These are phyloP conservation scores for Pythium periplocum DNA, from an alignment of 352 stramenopile species.

Conservation along the genomic window DNA sequence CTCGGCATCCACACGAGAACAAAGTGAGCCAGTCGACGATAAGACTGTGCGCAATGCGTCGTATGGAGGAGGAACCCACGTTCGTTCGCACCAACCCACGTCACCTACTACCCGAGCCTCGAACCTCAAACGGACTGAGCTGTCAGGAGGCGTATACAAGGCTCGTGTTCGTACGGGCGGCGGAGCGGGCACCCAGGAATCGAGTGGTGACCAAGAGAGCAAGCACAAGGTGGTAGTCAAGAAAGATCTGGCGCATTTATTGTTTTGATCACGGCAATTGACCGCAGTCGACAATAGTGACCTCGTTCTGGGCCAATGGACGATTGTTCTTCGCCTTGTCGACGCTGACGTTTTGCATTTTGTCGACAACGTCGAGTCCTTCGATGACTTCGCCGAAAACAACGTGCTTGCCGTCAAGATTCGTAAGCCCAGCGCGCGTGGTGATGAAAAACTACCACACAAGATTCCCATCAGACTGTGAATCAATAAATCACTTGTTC, in stretches of 20 bases:
- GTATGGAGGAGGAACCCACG: conserved; percentile 42
- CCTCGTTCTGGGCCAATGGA: conserved; percentile 48
- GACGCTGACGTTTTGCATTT: conserved; percentile 62
- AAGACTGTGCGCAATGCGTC: conserved; percentile 22
- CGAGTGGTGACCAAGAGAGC: conserved; percentile 12
- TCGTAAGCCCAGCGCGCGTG: conserved; percentile 51
- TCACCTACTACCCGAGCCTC: conserved; percentile 30
- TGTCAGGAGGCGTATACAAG: conserved; percentile 50
- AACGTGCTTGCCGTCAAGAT: conserved; percentile 93
- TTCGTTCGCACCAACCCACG: conserved; percentile 25
- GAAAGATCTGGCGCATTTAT: conserved; percentile 52
- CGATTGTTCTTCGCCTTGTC: conserved; percentile 36
- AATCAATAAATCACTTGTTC: conserved; percentile 1
- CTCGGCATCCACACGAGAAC: background rate
- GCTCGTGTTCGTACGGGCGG: conserved; percentile 42
- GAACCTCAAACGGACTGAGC: conserved; percentile 33
- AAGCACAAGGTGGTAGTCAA: conserved; percentile 65
- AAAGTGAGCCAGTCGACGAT: conserved; percentile 5
- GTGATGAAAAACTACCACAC: conserved; percentile 71
- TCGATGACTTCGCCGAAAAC: conserved; percentile 95
- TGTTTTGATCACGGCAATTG: conserved; percentile 53
- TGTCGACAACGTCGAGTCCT: conserved; percentile 62
- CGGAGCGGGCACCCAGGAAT: conserved; percentile 1
- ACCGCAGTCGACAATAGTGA: conserved; percentile 62
- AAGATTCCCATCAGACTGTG: conserved; percentile 1